Percentiles rank a stretch among this genome's conserved stretches.
Evolutionary conservation across 371 early-diverging fungal genomes (phyloP).

Genomic region (Mortierella sp.): DNA sequence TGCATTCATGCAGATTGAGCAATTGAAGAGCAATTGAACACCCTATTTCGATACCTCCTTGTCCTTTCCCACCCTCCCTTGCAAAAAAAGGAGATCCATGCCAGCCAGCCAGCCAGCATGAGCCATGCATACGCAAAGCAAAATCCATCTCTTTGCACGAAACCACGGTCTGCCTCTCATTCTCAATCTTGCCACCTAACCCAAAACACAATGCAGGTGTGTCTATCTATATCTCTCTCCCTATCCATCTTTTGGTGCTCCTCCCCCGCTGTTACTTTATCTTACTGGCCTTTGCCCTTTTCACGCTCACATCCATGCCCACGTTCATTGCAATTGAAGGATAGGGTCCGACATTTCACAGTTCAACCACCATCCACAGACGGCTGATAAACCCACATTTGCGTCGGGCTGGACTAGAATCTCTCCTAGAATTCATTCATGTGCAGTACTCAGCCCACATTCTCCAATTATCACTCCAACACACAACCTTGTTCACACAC

Average conservation of each 20-base stretch:
- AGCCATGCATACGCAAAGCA: too few relatives aligned
- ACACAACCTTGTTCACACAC: background rate
- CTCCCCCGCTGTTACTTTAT: too few relatives aligned
- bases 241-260: background rate
- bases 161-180: background rate
- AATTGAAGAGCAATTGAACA: too few relatives aligned
- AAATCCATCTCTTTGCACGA: too few relatives aligned
- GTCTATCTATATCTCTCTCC: background rate
- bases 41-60: too few relatives aligned
- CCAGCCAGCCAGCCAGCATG: too few relatives aligned
- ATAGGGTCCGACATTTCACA: background rate
- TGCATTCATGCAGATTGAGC: too few relatives aligned
- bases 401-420: background rate
- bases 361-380: background rate
- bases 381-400: background rate
- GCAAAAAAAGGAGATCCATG: too few relatives aligned
- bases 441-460: too few relatives aligned
- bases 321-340: background rate
- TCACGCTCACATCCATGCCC: background rate
- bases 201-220: background rate
- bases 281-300: too few relatives aligned
- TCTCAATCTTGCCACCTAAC: too few relatives aligned
- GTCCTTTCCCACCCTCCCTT: too few relatives aligned
- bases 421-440: background rate
- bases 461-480: background rate